Evolutionary conservation across 139 green algal species (phyloP), one percentile per base, ranked within the genome.

Genomic region (Volvox africanus): DNA sequence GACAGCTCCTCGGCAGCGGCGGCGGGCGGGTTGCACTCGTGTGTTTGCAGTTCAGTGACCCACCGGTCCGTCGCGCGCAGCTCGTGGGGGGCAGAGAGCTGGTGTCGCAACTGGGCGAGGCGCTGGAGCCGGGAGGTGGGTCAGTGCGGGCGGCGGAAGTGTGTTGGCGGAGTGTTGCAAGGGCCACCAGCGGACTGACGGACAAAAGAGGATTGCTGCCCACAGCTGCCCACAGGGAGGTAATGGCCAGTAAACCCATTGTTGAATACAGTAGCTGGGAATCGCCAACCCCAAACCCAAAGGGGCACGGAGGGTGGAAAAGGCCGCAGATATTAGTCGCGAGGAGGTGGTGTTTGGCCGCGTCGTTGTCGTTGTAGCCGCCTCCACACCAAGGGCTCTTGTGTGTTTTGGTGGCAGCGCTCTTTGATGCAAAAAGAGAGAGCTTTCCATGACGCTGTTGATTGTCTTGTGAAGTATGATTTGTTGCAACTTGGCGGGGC

Each of bases 41-140:
- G 62, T 88, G 82, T 36, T 26, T 88, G 65, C 82, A 88, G 82
- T 88, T 88, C 82, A 67, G 33, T 21, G 82, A 88, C 33, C 82
- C 82, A 36, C 65, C 62, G 1, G 30, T 68, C 11, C 33, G 82
- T 65, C 33, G 65, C 0, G 13, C 79, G 32, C 33, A 35, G 82
- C 82, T 88, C 35, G 82, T 79, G 82, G 62, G 82, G 9, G 65
- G 65, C 28, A 44, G 33, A 16, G 65, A 79, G 62, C 33, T 79
- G 82, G 82, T 80, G 65, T 30, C 30, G 16, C 61, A 77, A 62
- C 62, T 88, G 65, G 82, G 61, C 33, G 82, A 76, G 62, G 61
- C 35, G 65, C 33, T 88, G 82, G 22, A 36, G 61, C 62, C 82
- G 26, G 82, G 82, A 80, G 82, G 82, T 88, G 62, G 37, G 78